Conservation (phyloP, 2,329 filamentous ascomycete genomes). For the Cladosporium sp. region DNA sequence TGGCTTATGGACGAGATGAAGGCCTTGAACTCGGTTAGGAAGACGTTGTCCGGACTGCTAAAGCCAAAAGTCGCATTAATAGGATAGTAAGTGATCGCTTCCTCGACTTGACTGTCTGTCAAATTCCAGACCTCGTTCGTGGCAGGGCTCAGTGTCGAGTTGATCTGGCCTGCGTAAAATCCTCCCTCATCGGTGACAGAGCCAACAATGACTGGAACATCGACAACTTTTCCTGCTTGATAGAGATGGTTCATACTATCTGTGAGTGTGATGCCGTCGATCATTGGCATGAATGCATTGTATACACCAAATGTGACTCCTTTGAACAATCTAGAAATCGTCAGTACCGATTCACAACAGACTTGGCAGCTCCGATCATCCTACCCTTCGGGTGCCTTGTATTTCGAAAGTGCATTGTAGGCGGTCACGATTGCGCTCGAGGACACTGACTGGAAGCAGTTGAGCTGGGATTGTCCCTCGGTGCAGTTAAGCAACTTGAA, state of each 20-base stretch:
- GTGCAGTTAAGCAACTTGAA: too few species aligned
- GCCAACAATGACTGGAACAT: slow-evolving; percentile 22
- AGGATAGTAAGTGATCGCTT: neutral
- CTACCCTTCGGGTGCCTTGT: too few species aligned
- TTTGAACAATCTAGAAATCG: too few species aligned
- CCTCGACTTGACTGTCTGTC: neutral
- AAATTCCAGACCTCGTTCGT: neutral
- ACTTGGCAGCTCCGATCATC: too few species aligned
- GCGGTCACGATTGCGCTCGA: too few species aligned
- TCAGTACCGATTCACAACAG: neutral
- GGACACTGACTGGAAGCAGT: too few species aligned
- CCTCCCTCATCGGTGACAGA: slow-evolving; percentile 24
- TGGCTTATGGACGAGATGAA: neutral
- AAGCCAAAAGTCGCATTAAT: neutral
- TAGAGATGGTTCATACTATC: too few species aligned
- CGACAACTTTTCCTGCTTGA: neutral
- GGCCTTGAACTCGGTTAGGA: neutral
- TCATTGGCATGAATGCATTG: too few species aligned
- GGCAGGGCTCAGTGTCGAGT: neutral
- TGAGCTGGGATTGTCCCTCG: too few species aligned
- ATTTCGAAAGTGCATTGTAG: too few species aligned
- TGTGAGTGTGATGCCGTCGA: too few species aligned
- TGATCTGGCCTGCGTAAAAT: neutral
- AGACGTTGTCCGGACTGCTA: neutral
- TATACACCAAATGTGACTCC: too few species aligned